phyloP scores from a whole-genome alignment of 2,329 filamentous ascomycete species.

The Aspergillus tamarii region DNA sequence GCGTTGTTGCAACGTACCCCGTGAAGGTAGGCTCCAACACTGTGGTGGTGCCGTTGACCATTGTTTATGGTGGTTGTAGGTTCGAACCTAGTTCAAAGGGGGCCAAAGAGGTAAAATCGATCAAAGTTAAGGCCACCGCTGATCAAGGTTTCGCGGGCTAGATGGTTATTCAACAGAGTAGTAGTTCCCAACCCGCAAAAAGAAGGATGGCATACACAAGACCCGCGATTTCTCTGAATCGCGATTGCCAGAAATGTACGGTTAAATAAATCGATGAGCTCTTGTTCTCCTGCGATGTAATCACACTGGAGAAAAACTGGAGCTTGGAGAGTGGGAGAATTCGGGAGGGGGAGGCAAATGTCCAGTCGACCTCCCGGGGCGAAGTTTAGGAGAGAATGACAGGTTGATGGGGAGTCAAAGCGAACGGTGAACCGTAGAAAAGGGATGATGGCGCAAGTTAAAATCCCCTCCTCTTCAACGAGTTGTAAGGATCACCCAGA shows the following conservation, averaged over 20 bases:
- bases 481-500: slow-evolving; percentile 33
- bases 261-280: background rate
- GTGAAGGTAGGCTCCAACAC: slow-evolving; percentile 66
- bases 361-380: slow-evolving; percentile 20
- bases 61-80: slow-evolving; percentile 25
- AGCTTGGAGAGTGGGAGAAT: slow-evolving; percentile 9
- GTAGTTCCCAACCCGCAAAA: background rate
- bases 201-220: background rate
- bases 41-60: slow-evolving; percentile 49
- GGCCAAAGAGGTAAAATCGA: slow-evolving; percentile 23
- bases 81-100: slow-evolving; percentile 23
- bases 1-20: slow-evolving; percentile 69
- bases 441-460: slow-evolving; percentile 25
- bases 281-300: background rate
- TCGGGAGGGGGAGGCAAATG: slow-evolving; percentile 22
- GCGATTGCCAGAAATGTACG: slow-evolving; percentile 2
- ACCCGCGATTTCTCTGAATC: background rate
- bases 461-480: slow-evolving; percentile 21
- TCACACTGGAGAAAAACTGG: background rate
- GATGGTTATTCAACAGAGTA: slow-evolving; percentile 1
- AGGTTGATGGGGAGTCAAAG: slow-evolving; percentile 23
- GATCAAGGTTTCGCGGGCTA: slow-evolving; percentile 24
- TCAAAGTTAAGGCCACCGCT: slow-evolving; percentile 26
- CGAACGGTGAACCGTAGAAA: slow-evolving; percentile 24
- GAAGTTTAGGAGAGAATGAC: slow-evolving; percentile 21